phyloP scores from a whole-genome alignment of 164 flowering plant genomes.

The Stephania yunnanensis region DNA sequence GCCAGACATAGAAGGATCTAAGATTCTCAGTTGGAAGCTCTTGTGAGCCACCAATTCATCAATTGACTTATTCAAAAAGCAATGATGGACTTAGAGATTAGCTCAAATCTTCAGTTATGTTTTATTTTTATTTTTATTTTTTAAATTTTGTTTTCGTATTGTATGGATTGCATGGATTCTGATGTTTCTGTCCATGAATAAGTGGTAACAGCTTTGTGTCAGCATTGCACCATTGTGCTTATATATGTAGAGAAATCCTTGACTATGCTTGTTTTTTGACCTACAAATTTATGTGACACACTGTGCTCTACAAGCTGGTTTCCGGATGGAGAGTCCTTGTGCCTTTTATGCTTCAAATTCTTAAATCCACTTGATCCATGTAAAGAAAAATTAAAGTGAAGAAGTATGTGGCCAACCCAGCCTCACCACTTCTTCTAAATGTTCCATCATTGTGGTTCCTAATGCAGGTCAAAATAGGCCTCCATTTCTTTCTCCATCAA shows the following conservation, averaged over 20 bases:
- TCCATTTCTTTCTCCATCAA: slow-evolving; percentile 11
- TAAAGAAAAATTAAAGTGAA: slow-evolving; percentile 3
- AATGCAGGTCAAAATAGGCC: slow-evolving; percentile 5
- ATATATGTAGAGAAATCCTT: not conserved
- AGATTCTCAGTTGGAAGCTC: not conserved
- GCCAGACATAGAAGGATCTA: not conserved
- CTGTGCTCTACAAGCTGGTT: slow-evolving; percentile 2
- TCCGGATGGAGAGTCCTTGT: not conserved
- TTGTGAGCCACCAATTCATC: not conserved
- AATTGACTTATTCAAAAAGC: not conserved
- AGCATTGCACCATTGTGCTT: not conserved
- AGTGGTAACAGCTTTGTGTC: not conserved
- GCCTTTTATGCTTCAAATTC: slow-evolving; percentile 17
- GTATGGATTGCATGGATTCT: no score
- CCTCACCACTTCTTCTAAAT: slow-evolving; percentile 12
- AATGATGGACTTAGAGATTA: not conserved
- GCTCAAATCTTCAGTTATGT: not conserved
- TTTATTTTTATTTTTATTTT: not conserved
- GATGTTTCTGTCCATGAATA: not conserved
- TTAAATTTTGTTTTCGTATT: not conserved
- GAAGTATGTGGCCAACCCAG: slow-evolving; percentile 17
- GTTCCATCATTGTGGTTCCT: slow-evolving; percentile 17
- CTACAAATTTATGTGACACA: slow-evolving; percentile 5
- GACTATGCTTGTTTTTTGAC: not conserved
- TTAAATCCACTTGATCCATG: not conserved